Evolutionary conservation across 768 basidiomycete genomes (phyloP), one percentile per base, ranked within the genome.

Genomic region (Tulasnella sp.): DNA sequence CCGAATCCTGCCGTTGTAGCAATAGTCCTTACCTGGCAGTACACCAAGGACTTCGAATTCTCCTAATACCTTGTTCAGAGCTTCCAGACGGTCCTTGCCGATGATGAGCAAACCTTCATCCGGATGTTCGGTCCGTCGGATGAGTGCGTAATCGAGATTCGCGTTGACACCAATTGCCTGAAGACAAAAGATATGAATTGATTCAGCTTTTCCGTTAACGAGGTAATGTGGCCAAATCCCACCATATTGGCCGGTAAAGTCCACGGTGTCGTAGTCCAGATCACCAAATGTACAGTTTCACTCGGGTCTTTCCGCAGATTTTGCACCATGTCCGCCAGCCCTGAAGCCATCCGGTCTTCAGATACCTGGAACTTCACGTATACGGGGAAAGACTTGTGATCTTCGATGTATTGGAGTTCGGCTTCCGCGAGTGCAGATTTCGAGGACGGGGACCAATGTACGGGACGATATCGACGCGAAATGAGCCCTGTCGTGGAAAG

Each of bases 211-310:
- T 14, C 26, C 16, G 17, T 29, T 59, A 8, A 12, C 29, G 40
- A 41, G 16, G 42, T 42, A 73, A 17, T 6, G n/a, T 32, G 22
- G 62, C 22, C 39, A 19, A 29, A 7, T 74, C 85, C 47, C 75
- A 94, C 95, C 91, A 95, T 94, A 77, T 99, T 98, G 1, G 94
- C 92, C 5, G 92, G 94, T 63, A 98, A 81, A 4, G 94, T 98
- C 96, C 96, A 99, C 1, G 96, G 92, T 0, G 96, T 98, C 3
- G 96, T 98, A 2, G 96, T 98, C 96, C 96, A 99, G 4, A 96
- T 90, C 19, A 94, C 82, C 11, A 97, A 76, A 35, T 84, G 66
- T 0, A 76, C 59, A 32, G 71, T 62, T 9, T 72, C 71, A 7
- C 70, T 37, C 36, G 68, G 39, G 16, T 16, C 63, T 5, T 64